Base-by-base conservation (phyloP, 345 rosid species). In the Erysimum cheiranthoides region DNA sequence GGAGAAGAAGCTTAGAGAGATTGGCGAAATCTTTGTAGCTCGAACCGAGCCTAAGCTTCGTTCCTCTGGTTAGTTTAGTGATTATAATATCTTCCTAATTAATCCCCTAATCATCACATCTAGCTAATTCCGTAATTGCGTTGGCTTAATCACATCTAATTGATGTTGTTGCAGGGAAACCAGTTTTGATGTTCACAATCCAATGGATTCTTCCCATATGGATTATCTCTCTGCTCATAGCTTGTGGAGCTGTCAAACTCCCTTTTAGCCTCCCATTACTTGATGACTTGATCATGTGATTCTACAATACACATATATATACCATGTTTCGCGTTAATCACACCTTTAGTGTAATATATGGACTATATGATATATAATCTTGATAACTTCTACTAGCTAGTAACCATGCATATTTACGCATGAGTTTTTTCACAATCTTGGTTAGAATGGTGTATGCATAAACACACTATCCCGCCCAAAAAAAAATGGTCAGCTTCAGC, bases 1-100 rank as follows among this genome's bases (percentile, higher is more conserved):
- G 11, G 92, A 90, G 85, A 89, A 82, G 84, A 84, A 83, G 83
- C 83, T 94, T 12, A 80, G 97, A 5, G 86, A 92, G 81, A 83
- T 85, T 0, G 96, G 98, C 14, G 90, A 90, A 79, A 81, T 89
- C 84, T 38, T 94, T 31, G 76, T 76, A 0, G 69, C 17, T 21
- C 76, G 42, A 39, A 79, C 92, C 2, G 94, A 90, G 66, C 10
- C 81, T 69, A 45, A 63, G 53, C 63, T 93, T 43, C 88, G 69
- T 53, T 86, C 96, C 27, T 80, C 88, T 1, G 91, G 97, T 93
- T 18, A 52, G 52, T 61, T 34, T 46, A 40, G 4, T 62, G 13
- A 42, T 49, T 17, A 2, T 35, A 16, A 36, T 35, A 14, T 58
- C 16, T 12, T 39, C 6, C 10, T 21, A 12, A 21, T 61, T 12